Conservation (phyloP, 1,139 yeast genomes). For the Yamadazyma conglobata region DNA sequence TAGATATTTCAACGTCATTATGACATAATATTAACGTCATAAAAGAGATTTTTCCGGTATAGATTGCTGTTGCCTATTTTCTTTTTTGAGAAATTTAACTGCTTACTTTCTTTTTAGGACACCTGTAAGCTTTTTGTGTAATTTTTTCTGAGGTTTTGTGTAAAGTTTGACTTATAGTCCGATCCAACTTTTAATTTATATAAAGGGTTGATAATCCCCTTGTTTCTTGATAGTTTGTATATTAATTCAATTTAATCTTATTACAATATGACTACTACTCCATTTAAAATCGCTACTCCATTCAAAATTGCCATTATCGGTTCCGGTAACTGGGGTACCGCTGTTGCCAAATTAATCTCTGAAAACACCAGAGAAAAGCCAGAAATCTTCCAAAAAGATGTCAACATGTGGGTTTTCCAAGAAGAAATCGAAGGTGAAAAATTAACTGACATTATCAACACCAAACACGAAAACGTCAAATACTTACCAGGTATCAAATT, state of each 20-base stretch:
- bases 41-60: no score
- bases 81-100: no score
- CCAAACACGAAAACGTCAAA: conserved; percentile 83
- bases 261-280: conserved; percentile 32
- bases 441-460: conserved; percentile 83
- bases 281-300: conserved; percentile 37
- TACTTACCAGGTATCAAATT: conserved; percentile 78
- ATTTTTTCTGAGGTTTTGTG: no score
- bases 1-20: conserved; percentile 3
- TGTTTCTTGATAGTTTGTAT: no score
- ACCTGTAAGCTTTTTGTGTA: no score
- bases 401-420: conserved; percentile 94
- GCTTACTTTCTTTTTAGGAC: no score
- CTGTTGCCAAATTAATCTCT: conserved; percentile 89
- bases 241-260: no score
- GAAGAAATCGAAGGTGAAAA: conserved; percentile 69
- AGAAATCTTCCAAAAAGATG: conserved; percentile 60
- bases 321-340: conserved; percentile 92
- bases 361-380: conserved; percentile 76
- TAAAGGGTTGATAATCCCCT: no score
- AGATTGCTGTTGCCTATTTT: no score
- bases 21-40: conserved; percentile 3
- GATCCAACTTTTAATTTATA: no score
- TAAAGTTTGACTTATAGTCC: no score
- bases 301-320: conserved; percentile 64